These are phyloP conservation scores for Dactylellina leptospora DNA, from an alignment of 2,329 filamentous ascomycete species.

Conservation along the genomic window DNA sequence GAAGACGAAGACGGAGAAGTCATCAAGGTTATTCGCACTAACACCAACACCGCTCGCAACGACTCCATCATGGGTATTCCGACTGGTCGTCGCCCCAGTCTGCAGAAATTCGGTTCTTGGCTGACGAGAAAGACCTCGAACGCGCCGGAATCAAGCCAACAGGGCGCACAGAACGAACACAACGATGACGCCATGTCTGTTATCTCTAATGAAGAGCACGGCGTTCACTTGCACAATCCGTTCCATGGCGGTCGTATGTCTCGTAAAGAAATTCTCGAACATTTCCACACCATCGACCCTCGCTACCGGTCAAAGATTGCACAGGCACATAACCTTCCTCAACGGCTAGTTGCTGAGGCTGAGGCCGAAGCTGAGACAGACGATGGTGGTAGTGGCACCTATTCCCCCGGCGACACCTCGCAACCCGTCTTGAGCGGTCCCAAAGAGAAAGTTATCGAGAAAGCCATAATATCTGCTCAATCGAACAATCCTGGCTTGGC, in stretches of 20 bases:
- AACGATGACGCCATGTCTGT: slow-evolving; percentile 47
- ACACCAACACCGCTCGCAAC: slow-evolving; percentile 56
- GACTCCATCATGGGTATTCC: slow-evolving; percentile 42
- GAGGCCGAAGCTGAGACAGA: slow-evolving; percentile 41
- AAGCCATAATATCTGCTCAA: slow-evolving; percentile 20
- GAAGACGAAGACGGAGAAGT: slow-evolving; percentile 88
- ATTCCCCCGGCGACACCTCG: slow-evolving; percentile 30
- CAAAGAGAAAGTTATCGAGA: slow-evolving; percentile 33
- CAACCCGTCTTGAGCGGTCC: slow-evolving; percentile 25
- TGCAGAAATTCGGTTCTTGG: slow-evolving; percentile 52
- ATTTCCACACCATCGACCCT: slow-evolving; percentile 47
- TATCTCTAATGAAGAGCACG: slow-evolving; percentile 48
- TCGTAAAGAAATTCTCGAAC: slow-evolving; percentile 38
- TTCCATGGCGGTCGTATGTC: slow-evolving; percentile 48
- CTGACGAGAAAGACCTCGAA: slow-evolving; percentile 51
- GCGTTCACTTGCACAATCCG: slow-evolving; percentile 48
- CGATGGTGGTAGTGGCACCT: slow-evolving; percentile 37
- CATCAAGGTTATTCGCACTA: slow-evolving; percentile 66
- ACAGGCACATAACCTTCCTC: slow-evolving; percentile 42
- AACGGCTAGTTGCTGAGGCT: slow-evolving; percentile 39
- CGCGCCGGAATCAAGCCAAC: slow-evolving; percentile 52
- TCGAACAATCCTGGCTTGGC: slow-evolving; percentile 20
- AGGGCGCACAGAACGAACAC: slow-evolving; percentile 54
- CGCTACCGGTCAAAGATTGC: slow-evolving; percentile 45
- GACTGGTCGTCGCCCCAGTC: slow-evolving; percentile 31